phyloP scores from a whole-genome alignment of 2,329 filamentous ascomycete genomes.

The Tolypocladium capitatum region DNA sequence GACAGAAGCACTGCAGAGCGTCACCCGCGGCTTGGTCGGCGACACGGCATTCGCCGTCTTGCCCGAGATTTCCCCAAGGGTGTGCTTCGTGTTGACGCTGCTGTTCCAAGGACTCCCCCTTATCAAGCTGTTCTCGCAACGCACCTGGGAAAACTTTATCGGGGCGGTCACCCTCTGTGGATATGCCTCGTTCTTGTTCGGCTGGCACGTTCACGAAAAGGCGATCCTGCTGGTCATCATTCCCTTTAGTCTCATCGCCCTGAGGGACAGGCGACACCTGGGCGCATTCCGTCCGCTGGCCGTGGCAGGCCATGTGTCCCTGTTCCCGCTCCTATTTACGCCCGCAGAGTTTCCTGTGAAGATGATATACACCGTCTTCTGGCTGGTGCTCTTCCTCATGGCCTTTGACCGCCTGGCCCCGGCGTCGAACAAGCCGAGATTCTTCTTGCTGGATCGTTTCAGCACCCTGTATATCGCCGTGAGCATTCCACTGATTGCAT shows the following conservation, averaged over 20 bases:
- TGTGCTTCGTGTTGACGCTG: slow-evolving; percentile 73
- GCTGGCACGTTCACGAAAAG: slow-evolving; percentile 98
- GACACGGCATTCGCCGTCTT: slow-evolving; percentile 90
- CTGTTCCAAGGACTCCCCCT: slow-evolving; percentile 70
- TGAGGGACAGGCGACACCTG: slow-evolving; percentile 80
- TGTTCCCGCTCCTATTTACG: slow-evolving; percentile 90
- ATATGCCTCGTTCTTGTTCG: slow-evolving; percentile 92
- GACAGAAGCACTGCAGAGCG: slow-evolving; percentile 64
- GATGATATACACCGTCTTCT: slow-evolving; percentile 81
- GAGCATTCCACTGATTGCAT: slow-evolving; percentile 77
- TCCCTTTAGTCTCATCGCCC: slow-evolving; percentile 83
- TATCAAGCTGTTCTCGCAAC: slow-evolving; percentile 65
- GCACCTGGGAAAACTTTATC: slow-evolving; percentile 81
- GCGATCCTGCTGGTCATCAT: slow-evolving; percentile 89
- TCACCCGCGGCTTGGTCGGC: slow-evolving; percentile 84
- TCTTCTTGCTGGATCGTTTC: slow-evolving; percentile 86
- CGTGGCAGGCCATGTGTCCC: slow-evolving; percentile 84
- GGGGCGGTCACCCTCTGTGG: slow-evolving; percentile 84
- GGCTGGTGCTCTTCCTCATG: slow-evolving; percentile 76
- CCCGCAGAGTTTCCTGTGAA: slow-evolving; percentile 89
- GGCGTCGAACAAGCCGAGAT: slow-evolving; percentile 62
- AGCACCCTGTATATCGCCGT: slow-evolving; percentile 80
- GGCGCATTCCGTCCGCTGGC: slow-evolving; percentile 84
- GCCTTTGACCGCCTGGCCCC: slow-evolving; percentile 80
- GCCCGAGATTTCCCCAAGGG: slow-evolving; percentile 67